These are phyloP conservation scores for Beauveria rudraprayagi DNA, from an alignment of 2,329 filamentous ascomycete genomes.

Conservation along the genomic window DNA sequence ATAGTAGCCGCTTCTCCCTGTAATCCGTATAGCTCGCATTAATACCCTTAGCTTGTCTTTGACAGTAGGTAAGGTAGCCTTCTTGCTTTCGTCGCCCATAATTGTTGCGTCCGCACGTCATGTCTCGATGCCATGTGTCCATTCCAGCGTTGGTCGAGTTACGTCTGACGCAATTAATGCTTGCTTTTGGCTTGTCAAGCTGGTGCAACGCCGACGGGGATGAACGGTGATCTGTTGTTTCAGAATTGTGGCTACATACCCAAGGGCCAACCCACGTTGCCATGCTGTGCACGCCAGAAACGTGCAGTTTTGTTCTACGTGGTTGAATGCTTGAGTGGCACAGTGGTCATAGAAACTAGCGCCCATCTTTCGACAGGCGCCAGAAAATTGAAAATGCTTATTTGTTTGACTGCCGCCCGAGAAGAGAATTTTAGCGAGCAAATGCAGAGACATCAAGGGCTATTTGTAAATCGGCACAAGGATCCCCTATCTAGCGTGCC, in stretches of 20 bases:
- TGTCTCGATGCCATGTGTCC: neutral
- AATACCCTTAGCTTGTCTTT: neutral
- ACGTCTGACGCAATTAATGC: neutral
- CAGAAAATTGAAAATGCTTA: too few species aligned
- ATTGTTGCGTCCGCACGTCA: neutral
- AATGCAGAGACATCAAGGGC: too few species aligned
- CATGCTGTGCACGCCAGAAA: neutral
- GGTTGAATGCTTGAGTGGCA: too few species aligned
- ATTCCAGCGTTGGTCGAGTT: neutral
- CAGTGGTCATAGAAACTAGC: too few species aligned
- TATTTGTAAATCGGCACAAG: too few species aligned
- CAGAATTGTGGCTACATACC: slow-evolving; percentile 1
- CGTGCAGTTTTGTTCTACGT: neutral
- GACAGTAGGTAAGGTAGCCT: neutral
- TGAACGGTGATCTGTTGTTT: slow-evolving; percentile 1
- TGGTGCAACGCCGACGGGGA: neutral
- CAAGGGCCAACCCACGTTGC: neutral
- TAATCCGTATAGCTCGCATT: neutral
- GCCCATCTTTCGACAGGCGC: too few species aligned
- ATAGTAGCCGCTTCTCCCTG: neutral
- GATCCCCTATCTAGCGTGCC: too few species aligned
- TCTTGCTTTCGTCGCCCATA: too few species aligned
- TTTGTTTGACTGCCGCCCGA: too few species aligned
- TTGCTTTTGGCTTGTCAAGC: slow-evolving; percentile 3
- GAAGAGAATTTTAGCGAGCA: too few species aligned